Percentiles rank a stretch among this genome's conserved stretches.
These are phyloP conservation scores for Penicillium nucicola DNA, from an alignment of 495 filamentous ascomycete genomes.

Conservation along the genomic window DNA sequence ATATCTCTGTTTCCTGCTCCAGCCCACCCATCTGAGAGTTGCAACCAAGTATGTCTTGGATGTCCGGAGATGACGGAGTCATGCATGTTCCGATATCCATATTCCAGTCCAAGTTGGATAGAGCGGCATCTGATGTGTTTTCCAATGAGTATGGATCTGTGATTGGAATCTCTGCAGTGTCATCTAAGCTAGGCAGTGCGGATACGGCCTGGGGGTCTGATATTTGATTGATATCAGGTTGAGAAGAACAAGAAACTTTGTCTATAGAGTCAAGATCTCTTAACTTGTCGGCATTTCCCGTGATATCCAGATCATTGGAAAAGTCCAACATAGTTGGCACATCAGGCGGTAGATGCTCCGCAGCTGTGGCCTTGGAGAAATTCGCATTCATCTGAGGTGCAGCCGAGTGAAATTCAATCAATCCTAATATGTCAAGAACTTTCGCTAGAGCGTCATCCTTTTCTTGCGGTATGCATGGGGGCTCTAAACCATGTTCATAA, in stretches of 20 bases:
- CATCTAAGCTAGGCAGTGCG: background rate
- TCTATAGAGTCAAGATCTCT: background rate
- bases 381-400: background rate
- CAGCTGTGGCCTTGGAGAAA: background rate
- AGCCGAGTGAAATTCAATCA: background rate
- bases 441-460: slow-evolving; percentile 10
- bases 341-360: background rate
- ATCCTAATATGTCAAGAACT: slow-evolving; percentile 8
- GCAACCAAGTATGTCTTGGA: background rate
- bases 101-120: background rate
- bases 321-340: background rate
- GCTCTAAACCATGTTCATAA: slow-evolving; percentile 12
- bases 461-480: slow-evolving; percentile 12
- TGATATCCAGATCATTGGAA: background rate
- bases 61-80: background rate
- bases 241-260: background rate
- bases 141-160: background rate
- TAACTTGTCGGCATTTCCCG: background rate
- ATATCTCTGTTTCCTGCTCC: background rate
- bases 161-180: background rate
- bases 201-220: background rate
- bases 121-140: background rate
- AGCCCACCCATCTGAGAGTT: background rate
- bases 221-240: background rate
- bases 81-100: background rate